A percentile compares a stretch with the other conserved stretches of the same genome.
Evolutionary conservation across 129 eudicot genomes (phyloP).

Genomic region (Scalesia atractyloides): DNA sequence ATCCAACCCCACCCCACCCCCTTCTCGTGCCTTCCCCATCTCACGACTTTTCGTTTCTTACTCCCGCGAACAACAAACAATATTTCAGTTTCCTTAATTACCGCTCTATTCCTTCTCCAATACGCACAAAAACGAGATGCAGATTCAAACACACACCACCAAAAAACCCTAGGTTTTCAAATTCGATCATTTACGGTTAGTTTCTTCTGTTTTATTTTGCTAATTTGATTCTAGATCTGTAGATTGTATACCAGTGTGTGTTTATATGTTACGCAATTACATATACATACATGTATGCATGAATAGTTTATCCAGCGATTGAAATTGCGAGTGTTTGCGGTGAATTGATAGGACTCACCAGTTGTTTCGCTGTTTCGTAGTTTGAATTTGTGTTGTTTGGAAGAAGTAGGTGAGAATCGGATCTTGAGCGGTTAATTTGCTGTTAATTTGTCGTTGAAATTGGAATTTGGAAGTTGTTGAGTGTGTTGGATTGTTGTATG

Average conservation of each 20-base stretch:
- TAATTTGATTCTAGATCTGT: conserved; percentile 38
- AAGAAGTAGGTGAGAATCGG: conserved; percentile 27
- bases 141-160: conserved; percentile 1
- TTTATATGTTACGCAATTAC: neutral
- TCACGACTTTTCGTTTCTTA: conserved; percentile 17
- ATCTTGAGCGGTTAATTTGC: conserved; percentile 19
- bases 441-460: neutral
- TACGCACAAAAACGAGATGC: conserved; percentile 13
- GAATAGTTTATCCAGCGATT: conserved; percentile 8
- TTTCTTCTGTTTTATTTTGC: neutral
- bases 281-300: conserved; percentile 18
- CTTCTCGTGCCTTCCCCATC: conserved; percentile 52
- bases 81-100: conserved; percentile 55
- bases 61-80: conserved; percentile 51
- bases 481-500: conserved; percentile 15
- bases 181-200: conserved; percentile 24
- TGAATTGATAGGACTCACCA: conserved; percentile 20
- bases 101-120: conserved; percentile 48
- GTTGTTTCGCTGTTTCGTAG: conserved; percentile 19
- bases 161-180: conserved; percentile 48
- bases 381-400: conserved; percentile 18
- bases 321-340: conserved; percentile 2
- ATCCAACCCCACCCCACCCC: conserved; percentile 31
- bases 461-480: conserved; percentile 8
- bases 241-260: neutral